A percentile compares a stretch with the other conserved stretches of the same genome.
Conservation (phyloP, 129 eudicot genomes). For the Gnaphalium uliginosum region DNA sequence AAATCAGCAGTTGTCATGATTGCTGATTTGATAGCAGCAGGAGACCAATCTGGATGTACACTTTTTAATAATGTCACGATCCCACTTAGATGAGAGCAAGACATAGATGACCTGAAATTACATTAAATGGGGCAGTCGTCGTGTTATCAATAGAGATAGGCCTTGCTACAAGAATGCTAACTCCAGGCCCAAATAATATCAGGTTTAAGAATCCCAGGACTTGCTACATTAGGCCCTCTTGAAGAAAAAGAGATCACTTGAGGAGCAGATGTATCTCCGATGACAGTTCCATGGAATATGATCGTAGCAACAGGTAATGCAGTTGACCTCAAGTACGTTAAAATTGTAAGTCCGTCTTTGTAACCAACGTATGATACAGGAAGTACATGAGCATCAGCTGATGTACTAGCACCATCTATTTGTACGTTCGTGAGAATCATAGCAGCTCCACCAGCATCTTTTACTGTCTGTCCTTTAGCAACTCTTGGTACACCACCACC, state of each 20-base stretch:
- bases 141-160: slow-evolving; percentile 37
- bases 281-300: slow-evolving; percentile 54
- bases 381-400: slow-evolving; percentile 53
- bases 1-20: slow-evolving; percentile 56
- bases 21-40: slow-evolving; percentile 58
- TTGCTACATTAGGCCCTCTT: slow-evolving; percentile 43
- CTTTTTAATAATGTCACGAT: slow-evolving; percentile 49
- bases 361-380: slow-evolving; percentile 55
- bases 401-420: slow-evolving; percentile 40
- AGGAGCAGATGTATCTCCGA: slow-evolving; percentile 45
- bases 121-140: slow-evolving; percentile 34
- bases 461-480: slow-evolving; percentile 45
- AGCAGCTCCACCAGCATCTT: slow-evolving; percentile 67
- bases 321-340: slow-evolving; percentile 50
- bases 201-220: slow-evolving; percentile 60
- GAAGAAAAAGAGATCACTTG: slow-evolving; percentile 52
- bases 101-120: slow-evolving; percentile 59
- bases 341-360: slow-evolving; percentile 39
- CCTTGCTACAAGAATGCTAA: slow-evolving; percentile 62
- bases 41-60: slow-evolving; percentile 57
- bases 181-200: slow-evolving; percentile 64
- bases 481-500: slow-evolving; percentile 34
- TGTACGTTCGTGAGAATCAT: slow-evolving; percentile 57
- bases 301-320: slow-evolving; percentile 52
- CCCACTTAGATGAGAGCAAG: slow-evolving; percentile 65